These are phyloP conservation scores for Tubosaeta sp. DNA, from an alignment of 768 basidiomycete species.

Conservation along the genomic window DNA sequence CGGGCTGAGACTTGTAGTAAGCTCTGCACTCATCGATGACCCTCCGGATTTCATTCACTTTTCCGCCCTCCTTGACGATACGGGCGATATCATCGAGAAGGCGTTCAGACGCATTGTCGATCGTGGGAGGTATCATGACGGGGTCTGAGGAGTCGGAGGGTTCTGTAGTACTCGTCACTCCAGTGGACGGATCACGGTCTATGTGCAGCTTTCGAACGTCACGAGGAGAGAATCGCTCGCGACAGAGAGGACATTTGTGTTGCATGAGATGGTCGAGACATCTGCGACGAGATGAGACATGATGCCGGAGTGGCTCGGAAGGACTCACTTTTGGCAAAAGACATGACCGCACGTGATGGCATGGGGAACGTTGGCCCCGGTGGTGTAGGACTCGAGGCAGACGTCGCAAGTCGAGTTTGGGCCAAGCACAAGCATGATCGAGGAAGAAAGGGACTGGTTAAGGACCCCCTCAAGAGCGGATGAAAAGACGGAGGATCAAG, in stretches of 20 bases:
- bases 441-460: slow-evolving; percentile 29
- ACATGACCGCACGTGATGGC: slow-evolving; percentile 70
- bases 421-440: slow-evolving; percentile 62
- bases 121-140: slow-evolving; percentile 15
- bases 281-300: neutral
- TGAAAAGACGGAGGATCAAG: neutral
- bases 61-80: slow-evolving; percentile 53
- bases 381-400: slow-evolving; percentile 62
- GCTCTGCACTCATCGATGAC: slow-evolving; percentile 48
- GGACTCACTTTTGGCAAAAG: slow-evolving; percentile 48
- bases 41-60: slow-evolving; percentile 45
- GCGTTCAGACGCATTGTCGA: slow-evolving; percentile 44
- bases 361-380: slow-evolving; percentile 52
- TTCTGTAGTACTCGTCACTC: slow-evolving; percentile 12
- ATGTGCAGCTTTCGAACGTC: slow-evolving; percentile 56
- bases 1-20: slow-evolving; percentile 45
- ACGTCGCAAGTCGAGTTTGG: slow-evolving; percentile 69
- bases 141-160: slow-evolving; percentile 16
- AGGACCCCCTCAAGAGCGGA: slow-evolving; percentile 27
- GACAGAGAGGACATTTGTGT: slow-evolving; percentile 61
- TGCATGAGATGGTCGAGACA: slow-evolving; percentile 51
- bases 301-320: neutral
- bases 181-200: slow-evolving; percentile 40
- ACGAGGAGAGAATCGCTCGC: slow-evolving; percentile 43
- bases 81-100: slow-evolving; percentile 51